A percentile compares a stretch with the other conserved stretches of the same genome.
Conservation (phyloP, 306 rosid genomes). For the Vigna nakashimae region DNA sequence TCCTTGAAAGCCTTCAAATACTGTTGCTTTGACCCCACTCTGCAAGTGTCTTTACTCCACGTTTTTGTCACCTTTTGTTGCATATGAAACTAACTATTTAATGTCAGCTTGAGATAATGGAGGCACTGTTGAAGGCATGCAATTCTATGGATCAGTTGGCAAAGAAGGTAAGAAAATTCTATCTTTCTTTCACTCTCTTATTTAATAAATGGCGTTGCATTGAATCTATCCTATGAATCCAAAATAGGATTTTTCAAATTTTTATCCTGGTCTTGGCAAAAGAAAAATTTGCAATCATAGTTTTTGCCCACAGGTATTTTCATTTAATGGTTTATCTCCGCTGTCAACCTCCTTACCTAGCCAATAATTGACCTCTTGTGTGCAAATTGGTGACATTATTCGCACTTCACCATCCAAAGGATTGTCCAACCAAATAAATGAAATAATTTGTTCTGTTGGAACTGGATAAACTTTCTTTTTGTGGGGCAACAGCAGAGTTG, state of each 20-base stretch:
- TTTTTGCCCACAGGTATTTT: constrained; percentile 32
- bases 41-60: background rate
- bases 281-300: background rate
- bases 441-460: background rate
- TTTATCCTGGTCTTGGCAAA: background rate
- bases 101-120: constrained; percentile 71
- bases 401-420: background rate
- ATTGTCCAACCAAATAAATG: constrained; percentile 11
- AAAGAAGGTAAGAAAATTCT: constrained; percentile 61
- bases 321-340: constrained; percentile 4
- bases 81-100: constrained; percentile 37
- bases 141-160: constrained; percentile 59
- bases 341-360: background rate
- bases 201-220: constrained; percentile 20
- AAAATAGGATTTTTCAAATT: background rate
- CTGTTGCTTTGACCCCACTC: constrained; percentile 30
- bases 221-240: constrained; percentile 28
- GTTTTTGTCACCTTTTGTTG: background rate
- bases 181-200: background rate
- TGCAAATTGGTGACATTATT: background rate
- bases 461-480: background rate
- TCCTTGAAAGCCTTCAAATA: background rate
- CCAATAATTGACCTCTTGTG: constrained; percentile 6
- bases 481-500: background rate
- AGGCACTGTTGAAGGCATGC: constrained; percentile 75